Conservation (phyloP, 176 grass and related monocot genomes). For the Carex parvula region DNA sequence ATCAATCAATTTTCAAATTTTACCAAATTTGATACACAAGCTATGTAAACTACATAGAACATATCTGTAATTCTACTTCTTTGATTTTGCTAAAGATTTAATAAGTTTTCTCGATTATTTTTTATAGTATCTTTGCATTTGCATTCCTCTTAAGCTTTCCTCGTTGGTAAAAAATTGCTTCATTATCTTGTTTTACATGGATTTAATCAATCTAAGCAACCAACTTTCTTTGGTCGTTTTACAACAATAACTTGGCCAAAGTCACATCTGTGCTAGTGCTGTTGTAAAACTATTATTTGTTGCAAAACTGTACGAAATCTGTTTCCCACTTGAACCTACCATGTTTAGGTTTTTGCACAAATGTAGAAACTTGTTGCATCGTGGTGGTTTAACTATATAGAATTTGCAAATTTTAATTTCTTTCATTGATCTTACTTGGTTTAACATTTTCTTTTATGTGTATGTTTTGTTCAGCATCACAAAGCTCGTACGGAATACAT, state of each 20-base stretch:
- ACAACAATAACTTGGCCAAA: background rate
- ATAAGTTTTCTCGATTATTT: background rate
- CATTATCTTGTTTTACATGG: background rate
- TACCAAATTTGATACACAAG: background rate
- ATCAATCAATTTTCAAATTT: background rate
- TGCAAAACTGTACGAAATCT: background rate
- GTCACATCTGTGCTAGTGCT: background rate
- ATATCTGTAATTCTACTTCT: background rate
- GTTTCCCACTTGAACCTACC: background rate
- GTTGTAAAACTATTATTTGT: background rate
- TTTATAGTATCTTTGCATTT: background rate
- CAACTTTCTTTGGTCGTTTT: background rate
- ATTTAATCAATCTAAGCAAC: background rate
- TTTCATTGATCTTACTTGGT: background rate
- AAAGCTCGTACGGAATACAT: conserved; percentile 56
- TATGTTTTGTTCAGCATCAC: conserved; percentile 57
- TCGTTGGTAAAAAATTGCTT: background rate
- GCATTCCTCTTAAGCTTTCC: background rate
- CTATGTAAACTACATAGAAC: background rate
- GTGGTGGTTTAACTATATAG: background rate
- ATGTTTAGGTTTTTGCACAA: background rate
- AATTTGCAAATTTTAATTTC: background rate
- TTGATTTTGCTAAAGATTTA: background rate
- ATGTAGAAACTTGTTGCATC: background rate
- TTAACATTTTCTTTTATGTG: conserved; percentile 12